These are phyloP conservation scores for Funneliformis mosseae DNA, from an alignment of 192 early-diverging fungal genomes.

Conservation along the genomic window DNA sequence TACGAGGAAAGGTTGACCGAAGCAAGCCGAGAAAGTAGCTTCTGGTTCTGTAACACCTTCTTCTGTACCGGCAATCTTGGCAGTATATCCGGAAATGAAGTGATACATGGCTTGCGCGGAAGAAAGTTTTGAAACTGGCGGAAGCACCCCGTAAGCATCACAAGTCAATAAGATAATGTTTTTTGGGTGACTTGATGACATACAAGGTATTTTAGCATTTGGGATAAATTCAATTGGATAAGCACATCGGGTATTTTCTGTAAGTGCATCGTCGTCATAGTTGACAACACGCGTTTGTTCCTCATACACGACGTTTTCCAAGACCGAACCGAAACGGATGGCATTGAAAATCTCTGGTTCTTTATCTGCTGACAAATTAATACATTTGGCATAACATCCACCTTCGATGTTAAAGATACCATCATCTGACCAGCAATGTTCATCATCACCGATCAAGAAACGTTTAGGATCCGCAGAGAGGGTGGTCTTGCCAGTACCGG, in stretches of 20 bases:
- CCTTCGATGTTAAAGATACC: slow-evolving; percentile 99
- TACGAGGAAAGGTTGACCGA: slow-evolving; percentile 94
- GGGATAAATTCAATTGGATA: slow-evolving; percentile 96
- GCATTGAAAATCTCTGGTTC: slow-evolving; percentile 99
- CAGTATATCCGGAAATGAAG: slow-evolving; percentile 97
- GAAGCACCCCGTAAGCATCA: slow-evolving; percentile 96
- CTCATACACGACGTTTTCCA: slow-evolving; percentile 93
- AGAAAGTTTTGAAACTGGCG: slow-evolving; percentile 87
- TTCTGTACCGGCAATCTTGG: slow-evolving; percentile 98
- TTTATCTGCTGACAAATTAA: slow-evolving; percentile 95
- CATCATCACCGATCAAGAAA: slow-evolving; percentile 96
- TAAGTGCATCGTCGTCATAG: slow-evolving; percentile 75
- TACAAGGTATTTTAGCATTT: slow-evolving; percentile 91
- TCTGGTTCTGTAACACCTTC: slow-evolving; percentile 91
- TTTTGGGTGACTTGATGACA: slow-evolving; percentile 80
- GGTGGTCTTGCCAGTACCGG: slow-evolving; percentile 98
- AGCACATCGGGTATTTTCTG: slow-evolving; percentile 96
- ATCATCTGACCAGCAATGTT: slow-evolving; percentile 97
- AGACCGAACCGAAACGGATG: slow-evolving; percentile 89
- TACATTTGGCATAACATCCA: slow-evolving; percentile 98
- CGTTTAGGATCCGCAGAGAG: slow-evolving; percentile 93
- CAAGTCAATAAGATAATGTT: slow-evolving; percentile 97
- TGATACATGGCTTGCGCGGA: slow-evolving; percentile 94
- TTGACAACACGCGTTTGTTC: slow-evolving; percentile 74
- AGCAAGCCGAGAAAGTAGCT: slow-evolving; percentile 93